A percentile compares a stretch with the other conserved stretches of the same genome.
Evolutionary conservation across 805 yeast genomes (phyloP).

Genomic region (Zygotorulaspora chibaensis): DNA sequence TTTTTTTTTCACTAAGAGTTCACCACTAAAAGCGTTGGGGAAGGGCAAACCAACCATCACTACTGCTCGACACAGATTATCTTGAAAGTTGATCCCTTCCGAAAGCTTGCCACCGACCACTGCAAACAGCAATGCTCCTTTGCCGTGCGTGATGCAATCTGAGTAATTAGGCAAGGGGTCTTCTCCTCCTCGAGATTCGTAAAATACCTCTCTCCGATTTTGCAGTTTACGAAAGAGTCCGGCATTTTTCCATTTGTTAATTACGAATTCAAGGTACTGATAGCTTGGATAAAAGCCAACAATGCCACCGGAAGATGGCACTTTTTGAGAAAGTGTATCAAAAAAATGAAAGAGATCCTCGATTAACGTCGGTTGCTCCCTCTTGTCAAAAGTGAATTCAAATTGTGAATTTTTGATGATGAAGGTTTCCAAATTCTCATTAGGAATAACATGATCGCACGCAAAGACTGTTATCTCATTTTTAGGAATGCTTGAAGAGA

Average conservation of each 20-base stretch:
- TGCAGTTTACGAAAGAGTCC: slow-evolving; percentile 36
- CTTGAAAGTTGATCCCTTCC: slow-evolving; percentile 90
- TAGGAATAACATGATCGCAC: slow-evolving; percentile 84
- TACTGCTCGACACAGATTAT: slow-evolving; percentile 81
- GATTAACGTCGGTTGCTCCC: slow-evolving; percentile 47
- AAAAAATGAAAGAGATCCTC: slow-evolving; percentile 40
- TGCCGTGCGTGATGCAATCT: slow-evolving; percentile 32
- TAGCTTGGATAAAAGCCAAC: slow-evolving; percentile 87
- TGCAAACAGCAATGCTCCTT: slow-evolving; percentile 68
- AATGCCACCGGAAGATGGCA: slow-evolving; percentile 62
- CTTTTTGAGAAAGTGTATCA: slow-evolving; percentile 21
- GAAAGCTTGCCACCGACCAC: slow-evolving; percentile 92
- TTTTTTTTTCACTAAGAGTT: slow-evolving; percentile 63
- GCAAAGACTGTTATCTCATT: slow-evolving; percentile 49
- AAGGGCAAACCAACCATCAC: slow-evolving; percentile 85
- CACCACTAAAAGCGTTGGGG: slow-evolving; percentile 82
- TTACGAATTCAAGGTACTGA: slow-evolving; percentile 53
- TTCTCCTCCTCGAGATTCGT: slow-evolving; percentile 52
- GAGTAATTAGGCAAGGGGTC: slow-evolving; percentile 50
- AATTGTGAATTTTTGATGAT: slow-evolving; percentile 43
- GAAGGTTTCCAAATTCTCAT: slow-evolving; percentile 57
- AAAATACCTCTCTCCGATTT: slow-evolving; percentile 45
- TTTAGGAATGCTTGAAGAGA: slow-evolving; percentile 55
- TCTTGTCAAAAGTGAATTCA: slow-evolving; percentile 65
- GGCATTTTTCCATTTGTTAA: slow-evolving; percentile 47